A percentile compares a stretch with the other conserved stretches of the same genome.
Evolutionary conservation across 345 rosid species (phyloP).

Genomic region (Eucalyptus sp.): DNA sequence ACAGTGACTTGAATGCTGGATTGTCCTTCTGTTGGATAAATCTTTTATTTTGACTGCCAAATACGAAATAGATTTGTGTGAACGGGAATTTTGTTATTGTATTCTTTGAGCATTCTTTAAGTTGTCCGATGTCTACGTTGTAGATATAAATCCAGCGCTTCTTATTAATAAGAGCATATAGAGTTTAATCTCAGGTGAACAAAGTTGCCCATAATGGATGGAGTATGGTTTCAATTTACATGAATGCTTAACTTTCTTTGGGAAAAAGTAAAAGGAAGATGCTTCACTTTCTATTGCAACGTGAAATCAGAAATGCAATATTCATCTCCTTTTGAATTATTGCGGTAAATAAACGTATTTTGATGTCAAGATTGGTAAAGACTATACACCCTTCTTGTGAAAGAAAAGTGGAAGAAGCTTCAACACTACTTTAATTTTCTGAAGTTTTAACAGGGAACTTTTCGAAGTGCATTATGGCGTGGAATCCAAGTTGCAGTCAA

Average conservation of each 20-base stretch:
- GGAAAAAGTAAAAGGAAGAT: neutral
- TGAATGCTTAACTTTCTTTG: neutral
- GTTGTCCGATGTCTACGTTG: neutral
- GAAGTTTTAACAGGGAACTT: slow-evolving; percentile 49
- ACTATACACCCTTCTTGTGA: neutral
- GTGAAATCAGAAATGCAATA: neutral
- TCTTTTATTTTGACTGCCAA: neutral
- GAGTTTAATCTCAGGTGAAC: neutral
- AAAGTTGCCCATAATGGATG: neutral
- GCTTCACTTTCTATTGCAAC: neutral
- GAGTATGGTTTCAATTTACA: neutral
- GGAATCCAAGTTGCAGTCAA: slow-evolving; percentile 82
- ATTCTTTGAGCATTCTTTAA: neutral
- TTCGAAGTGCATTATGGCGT: slow-evolving; percentile 71
- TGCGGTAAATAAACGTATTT: neutral
- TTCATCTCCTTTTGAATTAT: neutral
- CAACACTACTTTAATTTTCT: neutral
- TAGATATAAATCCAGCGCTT: neutral
- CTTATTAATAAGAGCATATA: neutral
- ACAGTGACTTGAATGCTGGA: neutral
- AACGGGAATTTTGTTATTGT: neutral
- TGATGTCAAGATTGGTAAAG: neutral
- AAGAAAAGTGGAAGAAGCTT: neutral
- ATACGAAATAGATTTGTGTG: neutral
- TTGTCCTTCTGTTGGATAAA: neutral